Evolutionary conservation across 75 land plant genomes (phyloP), one percentile per base, ranked within the genome.

Genomic region (Pinus tabuliformis): DNA sequence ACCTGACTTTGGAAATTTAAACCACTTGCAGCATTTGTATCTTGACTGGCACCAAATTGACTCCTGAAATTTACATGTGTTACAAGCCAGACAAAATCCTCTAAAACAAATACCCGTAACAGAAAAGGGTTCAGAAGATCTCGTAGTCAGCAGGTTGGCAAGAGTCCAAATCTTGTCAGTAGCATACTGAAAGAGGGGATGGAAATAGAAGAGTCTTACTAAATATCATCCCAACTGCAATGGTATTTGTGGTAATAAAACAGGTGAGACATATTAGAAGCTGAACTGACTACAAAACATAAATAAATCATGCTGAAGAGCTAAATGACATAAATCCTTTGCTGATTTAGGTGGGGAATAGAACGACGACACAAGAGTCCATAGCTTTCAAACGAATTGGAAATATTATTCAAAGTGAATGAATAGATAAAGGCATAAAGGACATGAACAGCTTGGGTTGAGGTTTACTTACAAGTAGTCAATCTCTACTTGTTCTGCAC

Each of bases 401-500:
- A 49, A 49, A 49, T 11, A 49, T 9, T 49, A 49, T 49, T 49
- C 54, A 8, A 49, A 49, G 11, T 49, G 9, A 9, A 49, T 49
- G 2, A 49, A 9, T 49, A 8, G 1, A 49, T 49, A 49, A 49
- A 49, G 11, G 11, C 1, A 9, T 49, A 9, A 11, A 49, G 54
- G 54, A 49, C 12, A 9, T 9, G 11, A 49, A 1, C 54, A 49
- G 8, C 12, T 49, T 49, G 54, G 54, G 54, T 49, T 49, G 54
- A 49, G 54, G 11, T 17, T 20, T 66, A 72, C 4, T 73, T 82
- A 87, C 92, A 78, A 77, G 78, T 87, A 90, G 80, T 90, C 82
- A 75, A 90, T 78, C 60, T 52, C 77, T 59, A 80, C 54, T 68
- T 58, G 77, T 52, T 75, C 80, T 49, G 59, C 20, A 9, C 76